phyloP scores from a whole-genome alignment of 2,329 filamentous ascomycete species.

The Microascus cirrosus region DNA sequence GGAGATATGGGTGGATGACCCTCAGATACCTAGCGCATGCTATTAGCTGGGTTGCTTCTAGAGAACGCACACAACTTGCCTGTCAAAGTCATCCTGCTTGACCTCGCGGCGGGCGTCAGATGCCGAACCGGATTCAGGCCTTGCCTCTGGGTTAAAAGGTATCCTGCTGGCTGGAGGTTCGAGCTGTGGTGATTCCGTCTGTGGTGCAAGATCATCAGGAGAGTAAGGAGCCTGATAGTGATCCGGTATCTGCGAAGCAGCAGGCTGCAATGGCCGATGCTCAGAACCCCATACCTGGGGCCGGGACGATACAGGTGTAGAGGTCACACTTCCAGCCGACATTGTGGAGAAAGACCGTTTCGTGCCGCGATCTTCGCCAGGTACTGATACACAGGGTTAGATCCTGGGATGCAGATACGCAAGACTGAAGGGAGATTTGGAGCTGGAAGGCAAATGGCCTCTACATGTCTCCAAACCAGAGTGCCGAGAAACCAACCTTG shows the following conservation, averaged over 20 bases:
- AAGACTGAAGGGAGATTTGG: neutral
- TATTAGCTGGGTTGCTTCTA: neutral
- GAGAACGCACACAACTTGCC: slow-evolving; percentile 19
- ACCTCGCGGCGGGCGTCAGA: slow-evolving; percentile 21
- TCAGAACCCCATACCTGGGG: slow-evolving; percentile 37
- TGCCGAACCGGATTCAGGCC: neutral
- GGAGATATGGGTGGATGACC: slow-evolving; percentile 55
- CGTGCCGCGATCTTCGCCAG: slow-evolving; percentile 11
- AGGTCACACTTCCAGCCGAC: slow-evolving; percentile 13
- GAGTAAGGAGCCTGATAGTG: slow-evolving; percentile 19
- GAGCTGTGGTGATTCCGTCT: slow-evolving; percentile 14
- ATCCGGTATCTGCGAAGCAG: slow-evolving; percentile 17
- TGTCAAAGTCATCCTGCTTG: slow-evolving; percentile 33
- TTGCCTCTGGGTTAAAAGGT: neutral
- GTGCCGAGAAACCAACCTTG: slow-evolving; percentile 2
- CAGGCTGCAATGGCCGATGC: slow-evolving; percentile 29
- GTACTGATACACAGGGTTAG: slow-evolving; percentile 5
- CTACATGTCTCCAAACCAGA: neutral
- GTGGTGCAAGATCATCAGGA: slow-evolving; percentile 32
- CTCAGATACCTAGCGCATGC: slow-evolving; percentile 42
- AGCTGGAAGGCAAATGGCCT: neutral
- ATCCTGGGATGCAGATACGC: neutral
- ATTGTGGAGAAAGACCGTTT: slow-evolving; percentile 24
- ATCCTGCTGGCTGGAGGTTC: neutral
- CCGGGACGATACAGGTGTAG: slow-evolving; percentile 26